These are phyloP conservation scores for Epicoccum nigrum DNA, from an alignment of 2,329 filamentous ascomycete species.

Conservation along the genomic window DNA sequence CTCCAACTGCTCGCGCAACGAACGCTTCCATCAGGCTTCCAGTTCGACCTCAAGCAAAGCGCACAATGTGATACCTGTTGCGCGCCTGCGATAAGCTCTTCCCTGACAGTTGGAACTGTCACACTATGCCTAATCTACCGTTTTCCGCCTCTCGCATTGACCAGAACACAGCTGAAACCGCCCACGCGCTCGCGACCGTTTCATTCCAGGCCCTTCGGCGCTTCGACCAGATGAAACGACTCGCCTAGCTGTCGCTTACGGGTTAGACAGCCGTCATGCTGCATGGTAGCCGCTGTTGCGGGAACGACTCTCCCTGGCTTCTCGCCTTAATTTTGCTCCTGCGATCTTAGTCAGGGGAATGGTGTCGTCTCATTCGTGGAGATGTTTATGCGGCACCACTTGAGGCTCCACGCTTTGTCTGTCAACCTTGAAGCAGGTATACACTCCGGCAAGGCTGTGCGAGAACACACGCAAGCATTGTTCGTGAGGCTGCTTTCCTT, in stretches of 20 bases:
- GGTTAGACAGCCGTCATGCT: constrained; percentile 18
- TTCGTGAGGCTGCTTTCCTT: constrained; percentile 25
- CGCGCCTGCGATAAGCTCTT: constrained; percentile 4
- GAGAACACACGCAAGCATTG: constrained; percentile 27
- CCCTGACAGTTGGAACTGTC: not conserved
- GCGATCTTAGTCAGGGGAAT: constrained; percentile 17
- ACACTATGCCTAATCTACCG: constrained; percentile 11
- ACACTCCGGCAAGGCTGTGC: constrained; percentile 22
- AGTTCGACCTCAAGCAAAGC: constrained; percentile 4
- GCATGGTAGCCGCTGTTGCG: constrained; percentile 35
- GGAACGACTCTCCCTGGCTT: constrained; percentile 23
- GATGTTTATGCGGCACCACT: constrained; percentile 30
- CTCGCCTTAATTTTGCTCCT: constrained; percentile 27
- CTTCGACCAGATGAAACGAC: constrained; percentile 30
- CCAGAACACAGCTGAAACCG: constrained; percentile 42
- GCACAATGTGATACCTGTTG: constrained; percentile 6
- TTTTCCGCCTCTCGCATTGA: constrained; percentile 28
- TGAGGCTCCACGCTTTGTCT: constrained; percentile 27
- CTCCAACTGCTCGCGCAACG: not conserved
- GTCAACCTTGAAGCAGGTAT: constrained; percentile 21
- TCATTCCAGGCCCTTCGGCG: constrained; percentile 42
- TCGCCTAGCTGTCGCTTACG: constrained; percentile 28
- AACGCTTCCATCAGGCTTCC: not conserved
- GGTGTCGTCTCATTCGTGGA: constrained; percentile 35
- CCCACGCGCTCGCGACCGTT: constrained; percentile 35